Evolutionary conservation across 768 basidiomycete genomes (phyloP), one percentile per base, ranked within the genome.

Genomic region (Hortiboletus campestris): DNA sequence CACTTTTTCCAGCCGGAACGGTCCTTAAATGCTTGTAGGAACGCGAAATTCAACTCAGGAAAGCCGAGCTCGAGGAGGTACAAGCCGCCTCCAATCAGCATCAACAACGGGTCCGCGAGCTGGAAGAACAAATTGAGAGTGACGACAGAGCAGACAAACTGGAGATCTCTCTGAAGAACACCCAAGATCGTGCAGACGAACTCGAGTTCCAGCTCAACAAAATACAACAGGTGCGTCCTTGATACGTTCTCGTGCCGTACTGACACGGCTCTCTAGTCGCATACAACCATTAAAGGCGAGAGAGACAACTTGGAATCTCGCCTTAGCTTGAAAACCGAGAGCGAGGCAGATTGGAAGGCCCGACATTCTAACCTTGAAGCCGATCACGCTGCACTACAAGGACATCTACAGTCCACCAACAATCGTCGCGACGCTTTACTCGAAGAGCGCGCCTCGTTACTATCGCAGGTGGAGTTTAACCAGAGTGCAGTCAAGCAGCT

Each of bases 191-290:
- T 51, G 87, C 87, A 6, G 90, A 89, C 56, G 89, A 91, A 65
- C 79, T 93, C 10, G 91, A 92, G 63, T 88, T 91, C 63, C 89
- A 89, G 64, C 74, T 94, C 19, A 84, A 86, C 13, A 90, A 88
- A 66, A 73, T 88, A 39, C 89, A 85, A 64, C 91, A 92, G 82
- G 91, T 85, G 58, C 46, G 75, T 57, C 35, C 16, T 58, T 41
- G 44, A 57, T 41, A 17, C 34, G 0, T 38, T 32, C 29, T 49
- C 35, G 2, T 41, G 6, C 16, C 7, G 0, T 46, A 32, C 36
- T 55, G 14, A 71, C 20, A 1, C 17, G 13, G 34, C 38, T 51
- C 29, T 51, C 14, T 55, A 92, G 91, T 71, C 76, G 8, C 79
- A 86, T 63, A 69, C 76, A 13, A 71, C 78, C 32, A 67, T 86